phyloP scores from a whole-genome alignment of 2,329 filamentous ascomycete genomes.

The Scedosporium apiospermum region DNA sequence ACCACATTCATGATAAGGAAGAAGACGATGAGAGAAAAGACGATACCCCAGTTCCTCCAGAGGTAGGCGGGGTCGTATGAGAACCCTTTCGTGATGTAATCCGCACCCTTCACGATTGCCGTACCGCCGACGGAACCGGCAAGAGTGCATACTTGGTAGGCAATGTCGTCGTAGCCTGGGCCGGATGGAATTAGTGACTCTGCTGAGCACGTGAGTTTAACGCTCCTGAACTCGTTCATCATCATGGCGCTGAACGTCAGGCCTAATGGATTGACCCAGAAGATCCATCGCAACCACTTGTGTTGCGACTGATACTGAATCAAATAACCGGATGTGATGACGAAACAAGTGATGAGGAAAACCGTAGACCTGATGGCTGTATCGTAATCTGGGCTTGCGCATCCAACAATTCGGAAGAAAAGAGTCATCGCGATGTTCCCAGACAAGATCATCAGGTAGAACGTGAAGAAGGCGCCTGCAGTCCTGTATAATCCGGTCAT shows the following conservation, averaged over 20 bases:
- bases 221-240: constrained; percentile 72
- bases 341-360: constrained; percentile 70
- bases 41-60: constrained; percentile 80
- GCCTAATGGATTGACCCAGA: constrained; percentile 66
- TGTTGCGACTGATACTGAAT: constrained; percentile 71
- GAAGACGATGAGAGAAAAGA: constrained; percentile 62
- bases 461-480: constrained; percentile 71
- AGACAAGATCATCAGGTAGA: constrained; percentile 60
- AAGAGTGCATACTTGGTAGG: constrained; percentile 73
- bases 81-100: constrained; percentile 62
- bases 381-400: constrained; percentile 70
- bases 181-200: constrained; percentile 64
- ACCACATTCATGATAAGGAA: constrained; percentile 71
- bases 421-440: constrained; percentile 66
- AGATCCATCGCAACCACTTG: constrained; percentile 72
- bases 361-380: constrained; percentile 77
- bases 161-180: constrained; percentile 58
- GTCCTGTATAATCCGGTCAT: constrained; percentile 61
- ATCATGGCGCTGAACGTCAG: constrained; percentile 70
- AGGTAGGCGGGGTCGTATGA: constrained; percentile 57
- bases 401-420: constrained; percentile 68
- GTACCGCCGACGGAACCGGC: constrained; percentile 61
- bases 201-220: constrained; percentile 59
- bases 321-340: constrained; percentile 72
- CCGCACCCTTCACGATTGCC: constrained; percentile 50